These are phyloP conservation scores for Choiromyces venosus DNA, from an alignment of 495 filamentous ascomycete species.

Conservation along the genomic window DNA sequence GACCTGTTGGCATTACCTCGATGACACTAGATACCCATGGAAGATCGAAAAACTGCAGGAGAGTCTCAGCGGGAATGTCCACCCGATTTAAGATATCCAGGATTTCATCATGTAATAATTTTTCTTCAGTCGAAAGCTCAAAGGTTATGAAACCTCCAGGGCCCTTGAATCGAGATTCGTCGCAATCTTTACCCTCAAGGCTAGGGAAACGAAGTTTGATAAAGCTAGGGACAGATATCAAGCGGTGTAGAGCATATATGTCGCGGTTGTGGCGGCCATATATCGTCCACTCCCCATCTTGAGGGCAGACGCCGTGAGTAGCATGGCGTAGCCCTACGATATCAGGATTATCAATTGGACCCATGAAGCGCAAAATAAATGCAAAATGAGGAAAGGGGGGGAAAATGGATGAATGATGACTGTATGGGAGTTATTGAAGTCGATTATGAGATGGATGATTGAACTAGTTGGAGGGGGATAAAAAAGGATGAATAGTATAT, in stretches of 20 bases:
- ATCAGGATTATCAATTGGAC: background rate
- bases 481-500: background rate
- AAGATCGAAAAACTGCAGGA: background rate
- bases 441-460: background rate
- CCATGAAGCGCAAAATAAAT: background rate
- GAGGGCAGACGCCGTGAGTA: slow-evolving; percentile 1
- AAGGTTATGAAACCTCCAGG: slow-evolving; percentile 17
- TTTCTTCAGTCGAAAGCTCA: background rate
- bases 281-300: slow-evolving; percentile 22
- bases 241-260: slow-evolving; percentile 27
- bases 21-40: background rate
- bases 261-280: slow-evolving; percentile 13
- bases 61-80: slow-evolving; percentile 7
- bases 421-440: background rate
- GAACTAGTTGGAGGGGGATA: background rate
- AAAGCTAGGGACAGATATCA: slow-evolving; percentile 24
- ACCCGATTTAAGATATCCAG: slow-evolving; percentile 13
- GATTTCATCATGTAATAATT: slow-evolving; percentile 8
- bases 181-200: background rate
- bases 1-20: background rate
- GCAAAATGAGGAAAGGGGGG: background rate
- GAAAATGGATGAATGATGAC: background rate
- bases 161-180: background rate
- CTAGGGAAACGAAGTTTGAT: slow-evolving; percentile 14
- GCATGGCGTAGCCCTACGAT: background rate